Conservation (phyloP, 257 asterid species). For the Solanum clarkiae region DNA sequence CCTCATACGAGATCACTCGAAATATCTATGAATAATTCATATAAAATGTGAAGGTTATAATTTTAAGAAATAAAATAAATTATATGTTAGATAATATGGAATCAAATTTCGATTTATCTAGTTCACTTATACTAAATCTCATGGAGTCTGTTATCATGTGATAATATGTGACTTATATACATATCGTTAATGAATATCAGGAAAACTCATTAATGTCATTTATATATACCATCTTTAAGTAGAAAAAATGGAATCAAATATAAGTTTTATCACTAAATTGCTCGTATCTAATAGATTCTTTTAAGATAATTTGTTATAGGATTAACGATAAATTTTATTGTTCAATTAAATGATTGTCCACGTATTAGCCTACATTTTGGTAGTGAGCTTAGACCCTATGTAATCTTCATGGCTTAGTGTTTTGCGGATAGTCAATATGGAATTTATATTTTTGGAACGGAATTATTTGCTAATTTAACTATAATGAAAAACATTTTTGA, state of each 20-base stretch:
- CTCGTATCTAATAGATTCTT: background rate
- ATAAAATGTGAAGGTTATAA: background rate
- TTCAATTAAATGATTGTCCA: background rate
- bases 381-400: background rate
- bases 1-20: background rate
- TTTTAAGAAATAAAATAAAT: background rate
- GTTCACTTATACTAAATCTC: no score
- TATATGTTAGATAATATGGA: background rate
- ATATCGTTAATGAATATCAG: background rate
- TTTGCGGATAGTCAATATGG: no score
- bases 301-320: background rate
- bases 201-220: background rate
- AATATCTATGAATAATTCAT: background rate
- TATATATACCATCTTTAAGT: background rate
- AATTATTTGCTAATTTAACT: background rate
- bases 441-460: background rate
- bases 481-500: background rate
- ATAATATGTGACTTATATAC: background rate
- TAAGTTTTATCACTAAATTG: background rate
- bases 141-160: no score
- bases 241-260: background rate
- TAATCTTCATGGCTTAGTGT: background rate
- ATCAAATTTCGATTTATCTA: no score
- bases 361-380: background rate
- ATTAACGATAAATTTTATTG: background rate